Percentiles rank a stretch among this genome's conserved stretches.
These are phyloP conservation scores for Tolypocladium paradoxum DNA, from an alignment of 2,329 filamentous ascomycete genomes.

Conservation along the genomic window DNA sequence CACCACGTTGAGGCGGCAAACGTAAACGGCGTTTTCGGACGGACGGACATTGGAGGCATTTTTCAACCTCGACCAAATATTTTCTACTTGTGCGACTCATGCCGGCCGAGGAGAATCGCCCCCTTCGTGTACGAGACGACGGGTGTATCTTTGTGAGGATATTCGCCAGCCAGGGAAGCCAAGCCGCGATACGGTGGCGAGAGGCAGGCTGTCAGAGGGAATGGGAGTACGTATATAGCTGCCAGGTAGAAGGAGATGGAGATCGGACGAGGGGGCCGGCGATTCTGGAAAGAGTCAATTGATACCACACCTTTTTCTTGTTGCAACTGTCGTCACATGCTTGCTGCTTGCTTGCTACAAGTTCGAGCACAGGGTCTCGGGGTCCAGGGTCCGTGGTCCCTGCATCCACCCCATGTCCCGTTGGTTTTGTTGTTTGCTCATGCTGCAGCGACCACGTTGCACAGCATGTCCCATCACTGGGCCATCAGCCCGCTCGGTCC, in stretches of 20 bases:
- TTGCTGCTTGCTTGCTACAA: background rate
- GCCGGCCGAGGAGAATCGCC: background rate
- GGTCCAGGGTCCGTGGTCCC: no score
- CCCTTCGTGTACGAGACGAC: background rate
- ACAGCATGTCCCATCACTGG: no score
- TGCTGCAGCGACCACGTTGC: no score
- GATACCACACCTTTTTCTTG: slow-evolving; percentile 5
- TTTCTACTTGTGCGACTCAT: background rate
- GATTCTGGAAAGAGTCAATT: slow-evolving; percentile 4
- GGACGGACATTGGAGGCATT: background rate
- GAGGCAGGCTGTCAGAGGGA: background rate
- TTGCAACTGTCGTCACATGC: background rate
- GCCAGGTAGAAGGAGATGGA: background rate
- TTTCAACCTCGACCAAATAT: background rate
- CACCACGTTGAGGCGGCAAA: background rate
- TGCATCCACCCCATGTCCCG: background rate
- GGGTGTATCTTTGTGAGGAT: background rate
- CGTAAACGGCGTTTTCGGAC: background rate
- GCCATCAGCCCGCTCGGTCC: no score
- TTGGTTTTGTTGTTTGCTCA: no score
- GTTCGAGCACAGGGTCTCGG: no score
- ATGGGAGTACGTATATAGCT: background rate
- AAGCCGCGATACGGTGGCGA: background rate
- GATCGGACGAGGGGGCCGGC: background rate
- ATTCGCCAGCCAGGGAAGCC: background rate